Conservation (phyloP, 164 flowering plant species). For the Vitis rotundifolia region DNA sequence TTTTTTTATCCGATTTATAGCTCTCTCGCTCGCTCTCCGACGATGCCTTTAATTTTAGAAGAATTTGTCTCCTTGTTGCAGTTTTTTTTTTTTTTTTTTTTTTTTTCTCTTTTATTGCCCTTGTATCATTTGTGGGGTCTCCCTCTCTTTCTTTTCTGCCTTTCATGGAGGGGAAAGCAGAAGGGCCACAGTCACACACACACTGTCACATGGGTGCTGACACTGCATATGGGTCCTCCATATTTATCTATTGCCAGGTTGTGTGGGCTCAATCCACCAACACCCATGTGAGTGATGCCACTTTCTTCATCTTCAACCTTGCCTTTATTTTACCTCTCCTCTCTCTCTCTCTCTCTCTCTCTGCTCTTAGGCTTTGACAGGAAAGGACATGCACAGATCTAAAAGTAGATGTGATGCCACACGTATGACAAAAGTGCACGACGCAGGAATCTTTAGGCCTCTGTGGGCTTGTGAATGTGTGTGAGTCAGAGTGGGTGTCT, state of each 20-base stretch:
- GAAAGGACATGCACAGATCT: conserved; percentile 23
- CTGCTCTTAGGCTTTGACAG: not conserved
- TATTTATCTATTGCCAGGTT: conserved; percentile 23
- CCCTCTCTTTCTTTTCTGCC: conserved; percentile 7
- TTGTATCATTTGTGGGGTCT: conserved; percentile 5
- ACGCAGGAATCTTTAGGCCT: conserved; percentile 29
- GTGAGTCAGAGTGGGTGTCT: not conserved
- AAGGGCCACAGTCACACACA: conserved; percentile 6
- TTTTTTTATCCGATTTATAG: not conserved
- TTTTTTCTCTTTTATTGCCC: not conserved
- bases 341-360: conserved; percentile 2
- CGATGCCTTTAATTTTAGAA: not conserved
- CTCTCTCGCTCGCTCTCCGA: not conserved
- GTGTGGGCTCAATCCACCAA: conserved; percentile 14
- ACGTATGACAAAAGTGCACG: conserved; percentile 36
- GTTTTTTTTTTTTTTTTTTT: not conserved
- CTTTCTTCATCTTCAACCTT: not conserved
- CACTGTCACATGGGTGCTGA: conserved; percentile 40
- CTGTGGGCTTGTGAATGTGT: conserved; percentile 9
- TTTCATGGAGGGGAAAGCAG: conserved; percentile 10
- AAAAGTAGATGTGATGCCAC: conserved; percentile 24
- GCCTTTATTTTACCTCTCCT: not conserved
- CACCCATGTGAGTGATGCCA: conserved; percentile 24
- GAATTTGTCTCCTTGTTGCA: conserved; percentile 8
- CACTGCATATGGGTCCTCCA: conserved; percentile 20